Evolutionary conservation across 768 basidiomycete species (phyloP), one percentile per base, ranked within the genome.

Genomic region (Pholiota conissans): DNA sequence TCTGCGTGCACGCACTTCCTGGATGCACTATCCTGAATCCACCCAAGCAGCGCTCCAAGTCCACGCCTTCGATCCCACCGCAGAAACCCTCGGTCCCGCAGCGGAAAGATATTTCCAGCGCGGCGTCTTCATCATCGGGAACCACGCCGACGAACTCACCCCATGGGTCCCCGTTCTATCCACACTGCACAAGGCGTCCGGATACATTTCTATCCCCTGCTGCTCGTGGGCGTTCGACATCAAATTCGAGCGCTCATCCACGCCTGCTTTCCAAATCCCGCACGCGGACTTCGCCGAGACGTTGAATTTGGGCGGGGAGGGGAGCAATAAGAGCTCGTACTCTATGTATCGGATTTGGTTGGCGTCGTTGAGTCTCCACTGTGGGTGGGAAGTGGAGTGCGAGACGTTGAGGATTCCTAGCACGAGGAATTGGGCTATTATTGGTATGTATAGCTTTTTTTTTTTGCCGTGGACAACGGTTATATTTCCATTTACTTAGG

Each of bases 111-210:
- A 71, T 59, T 68, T 77, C 65, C 69, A 64, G 18, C 74, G 76
- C 0, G 84, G 79, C 0, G 72, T 78, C 2, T 98, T 97, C 73
- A 73, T 98, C 56, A 90, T 98, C 49, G 94, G 91, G 8, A 98
- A 98, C 73, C 96, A 98, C 70, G 90, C 95, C 0, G 96, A 98
- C 73, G 96, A 98, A 64, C 78, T 98, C 16, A 95, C 95, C 22
- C 96, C 96, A 0, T 98, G 95, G 95, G 70, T 94, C 0, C 93
- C 96, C 0, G 80, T 97, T 1, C 74, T 97, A 5, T 83, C 94
- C 0, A 85, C 88, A 0, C 61, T 87, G 13, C 73, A 79, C 30
- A 64, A 68, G 3, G 83, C 86, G 0, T 82, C 85, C 0, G 91
- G 90, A 4, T 91, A 90, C 64, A 70, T 93, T 42, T 89, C 82